Conservation (phyloP, 2,329 filamentous ascomycete species). For the Lomentospora prolificans region DNA sequence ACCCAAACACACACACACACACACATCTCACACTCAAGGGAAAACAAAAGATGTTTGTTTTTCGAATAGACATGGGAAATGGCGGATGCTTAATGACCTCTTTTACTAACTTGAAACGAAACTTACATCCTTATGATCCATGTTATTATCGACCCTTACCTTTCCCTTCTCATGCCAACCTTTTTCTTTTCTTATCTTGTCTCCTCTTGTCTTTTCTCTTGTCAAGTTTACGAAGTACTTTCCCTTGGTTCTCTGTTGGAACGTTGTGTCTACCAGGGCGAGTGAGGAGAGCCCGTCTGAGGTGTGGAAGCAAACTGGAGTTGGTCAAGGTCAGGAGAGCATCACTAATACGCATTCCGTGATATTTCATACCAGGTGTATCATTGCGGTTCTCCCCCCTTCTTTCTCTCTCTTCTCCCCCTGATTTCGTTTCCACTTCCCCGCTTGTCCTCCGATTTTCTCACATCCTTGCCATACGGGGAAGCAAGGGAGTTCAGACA, state of each 20-base stretch:
- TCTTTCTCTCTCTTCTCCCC: not conserved
- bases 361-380: not conserved
- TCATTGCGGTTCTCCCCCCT: not conserved
- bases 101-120: constrained; percentile 5
- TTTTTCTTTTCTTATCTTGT: constrained; percentile 9
- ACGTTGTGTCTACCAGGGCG: not conserved
- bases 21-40: not conserved
- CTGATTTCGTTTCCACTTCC: not conserved
- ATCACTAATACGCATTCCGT: not conserved
- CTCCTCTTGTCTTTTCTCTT: constrained; percentile 9
- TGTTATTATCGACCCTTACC: not conserved
- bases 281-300: not conserved
- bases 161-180: constrained; percentile 4
- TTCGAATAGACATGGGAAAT: constrained; percentile 2
- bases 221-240: constrained; percentile 6
- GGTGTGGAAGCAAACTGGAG: not conserved
- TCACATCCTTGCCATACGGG: too few species aligned
- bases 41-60: not conserved
- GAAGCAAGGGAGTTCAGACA: too few species aligned
- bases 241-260: not conserved
- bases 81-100: constrained; percentile 4
- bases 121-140: not conserved
- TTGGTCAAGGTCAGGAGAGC: not conserved
- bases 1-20: constrained; percentile 4
- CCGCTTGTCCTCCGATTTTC: too few species aligned